phyloP scores from a whole-genome alignment of 2,329 filamentous ascomycete species.

The Beauveria caledonica region DNA sequence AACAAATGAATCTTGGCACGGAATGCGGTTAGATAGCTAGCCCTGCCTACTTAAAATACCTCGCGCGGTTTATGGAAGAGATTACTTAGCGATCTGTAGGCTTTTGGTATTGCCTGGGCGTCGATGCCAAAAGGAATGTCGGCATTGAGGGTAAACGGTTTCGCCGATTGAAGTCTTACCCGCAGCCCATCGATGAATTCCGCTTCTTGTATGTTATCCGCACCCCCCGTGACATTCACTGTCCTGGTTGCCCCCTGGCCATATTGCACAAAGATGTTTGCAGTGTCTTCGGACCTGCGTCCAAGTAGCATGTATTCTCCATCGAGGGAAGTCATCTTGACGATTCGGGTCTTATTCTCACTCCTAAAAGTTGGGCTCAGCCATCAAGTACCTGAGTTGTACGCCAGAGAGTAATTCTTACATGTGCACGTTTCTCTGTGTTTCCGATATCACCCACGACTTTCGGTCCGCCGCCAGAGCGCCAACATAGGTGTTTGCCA shows the following conservation, averaged over 20 bases:
- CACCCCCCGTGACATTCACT: constrained; percentile 21
- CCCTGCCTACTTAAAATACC: not conserved
- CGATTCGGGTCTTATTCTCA: constrained; percentile 24
- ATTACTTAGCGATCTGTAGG: not conserved
- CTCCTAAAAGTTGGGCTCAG: not conserved
- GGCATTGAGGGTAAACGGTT: constrained; percentile 3
- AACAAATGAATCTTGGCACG: not conserved
- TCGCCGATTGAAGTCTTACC: constrained; percentile 11
- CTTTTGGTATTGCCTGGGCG: not conserved
- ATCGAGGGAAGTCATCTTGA: constrained; percentile 23
- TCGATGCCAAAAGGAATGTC: not conserved
- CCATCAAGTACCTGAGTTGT: too few relatives aligned
- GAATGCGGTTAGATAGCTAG: not conserved
- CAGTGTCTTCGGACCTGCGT: constrained; percentile 18
- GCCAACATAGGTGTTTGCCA: constrained; percentile 10
- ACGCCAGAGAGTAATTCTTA: not conserved
- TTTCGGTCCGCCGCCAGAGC: constrained; percentile 2
- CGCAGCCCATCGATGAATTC: constrained; percentile 23
- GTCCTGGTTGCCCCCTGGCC: constrained; percentile 23
- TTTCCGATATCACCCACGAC: constrained; percentile 15
- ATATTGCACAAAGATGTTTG: constrained; percentile 26
- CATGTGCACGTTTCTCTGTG: constrained; percentile 20
- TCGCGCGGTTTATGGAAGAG: not conserved
- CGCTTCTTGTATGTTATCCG: constrained; percentile 16
- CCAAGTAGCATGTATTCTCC: constrained; percentile 26